Evolutionary conservation across 306 rosid species (phyloP).

Genomic region (Medicago ruthenica): DNA sequence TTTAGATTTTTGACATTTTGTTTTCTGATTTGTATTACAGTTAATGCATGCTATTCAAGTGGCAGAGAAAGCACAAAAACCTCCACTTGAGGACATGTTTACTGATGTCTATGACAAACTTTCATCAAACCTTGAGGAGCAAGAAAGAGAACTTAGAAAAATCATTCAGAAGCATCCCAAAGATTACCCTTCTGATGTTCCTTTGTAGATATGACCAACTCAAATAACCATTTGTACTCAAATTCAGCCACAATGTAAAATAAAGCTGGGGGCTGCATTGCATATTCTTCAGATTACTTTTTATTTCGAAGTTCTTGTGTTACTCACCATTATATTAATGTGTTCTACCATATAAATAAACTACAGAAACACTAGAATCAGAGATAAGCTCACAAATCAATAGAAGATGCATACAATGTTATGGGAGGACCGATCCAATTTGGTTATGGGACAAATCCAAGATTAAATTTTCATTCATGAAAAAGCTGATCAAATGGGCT

Average conservation of each 20-base stretch:
- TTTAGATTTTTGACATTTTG: conserved; percentile 36
- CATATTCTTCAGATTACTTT: conserved; percentile 11
- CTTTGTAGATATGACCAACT: conserved; percentile 51
- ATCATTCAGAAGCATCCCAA: conserved; percentile 50
- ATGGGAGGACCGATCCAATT: background rate
- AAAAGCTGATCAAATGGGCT: background rate
- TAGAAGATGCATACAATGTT: background rate
- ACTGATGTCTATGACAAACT: conserved; percentile 63
- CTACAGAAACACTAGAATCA: conserved; percentile 4
- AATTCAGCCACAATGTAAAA: conserved; percentile 12
- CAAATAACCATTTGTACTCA: conserved; percentile 34
- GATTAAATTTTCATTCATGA: conserved; percentile 6
- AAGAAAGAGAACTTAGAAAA: conserved; percentile 58
- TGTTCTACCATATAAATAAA: no score
- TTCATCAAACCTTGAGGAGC: conserved; percentile 69
- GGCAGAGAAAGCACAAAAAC: conserved; percentile 73
- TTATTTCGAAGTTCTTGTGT: background rate
- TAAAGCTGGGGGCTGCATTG: conserved; percentile 1
- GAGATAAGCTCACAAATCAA: background rate
- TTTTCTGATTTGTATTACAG: conserved; percentile 44
- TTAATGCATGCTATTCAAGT: conserved; percentile 59
- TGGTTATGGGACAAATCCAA: background rate
- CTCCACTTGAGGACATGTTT: conserved; percentile 64
- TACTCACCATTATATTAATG: conserved; percentile 3
- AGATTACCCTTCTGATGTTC: conserved; percentile 73